phyloP scores from a whole-genome alignment of 495 filamentous ascomycete genomes.

The Astrothelium subdiscretum region DNA sequence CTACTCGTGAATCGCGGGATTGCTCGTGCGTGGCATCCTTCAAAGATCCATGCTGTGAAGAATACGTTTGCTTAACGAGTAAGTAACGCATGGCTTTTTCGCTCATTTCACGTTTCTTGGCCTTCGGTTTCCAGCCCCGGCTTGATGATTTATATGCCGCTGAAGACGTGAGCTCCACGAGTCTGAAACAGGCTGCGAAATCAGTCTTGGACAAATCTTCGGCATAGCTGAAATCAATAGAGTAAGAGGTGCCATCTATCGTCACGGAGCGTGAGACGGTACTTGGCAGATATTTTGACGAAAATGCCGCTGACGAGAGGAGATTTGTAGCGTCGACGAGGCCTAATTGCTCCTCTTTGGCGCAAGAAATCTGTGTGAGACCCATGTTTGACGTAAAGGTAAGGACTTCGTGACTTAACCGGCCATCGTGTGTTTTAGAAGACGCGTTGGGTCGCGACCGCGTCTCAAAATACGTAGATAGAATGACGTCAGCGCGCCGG shows the following conservation, averaged over 20 bases:
- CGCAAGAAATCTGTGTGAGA: constrained; percentile 6
- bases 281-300: constrained; percentile 26
- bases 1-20: background rate
- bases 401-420: too few species aligned
- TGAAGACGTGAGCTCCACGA: constrained; percentile 60
- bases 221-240: constrained; percentile 37
- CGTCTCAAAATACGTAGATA: background rate
- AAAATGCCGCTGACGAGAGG: constrained; percentile 1
- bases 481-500: background rate
- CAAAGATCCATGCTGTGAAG: background rate
- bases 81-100: constrained; percentile 44
- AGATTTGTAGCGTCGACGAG: background rate
- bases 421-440: background rate
- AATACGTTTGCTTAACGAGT: constrained; percentile 11
- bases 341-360: constrained; percentile 7
- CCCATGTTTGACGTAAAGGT: background rate
- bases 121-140: constrained; percentile 54
- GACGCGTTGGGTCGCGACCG: background rate
- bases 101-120: constrained; percentile 66
- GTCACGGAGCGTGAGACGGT: background rate
- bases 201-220: constrained; percentile 38
- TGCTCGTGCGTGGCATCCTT: background rate
- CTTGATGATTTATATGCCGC: constrained; percentile 53
- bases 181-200: constrained; percentile 53
- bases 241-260: constrained; percentile 17